Evolutionary conservation across 208 protist species (phyloP), one percentile per base, ranked within the genome.

Genomic region (Vickermania ingenoplastis): DNA sequence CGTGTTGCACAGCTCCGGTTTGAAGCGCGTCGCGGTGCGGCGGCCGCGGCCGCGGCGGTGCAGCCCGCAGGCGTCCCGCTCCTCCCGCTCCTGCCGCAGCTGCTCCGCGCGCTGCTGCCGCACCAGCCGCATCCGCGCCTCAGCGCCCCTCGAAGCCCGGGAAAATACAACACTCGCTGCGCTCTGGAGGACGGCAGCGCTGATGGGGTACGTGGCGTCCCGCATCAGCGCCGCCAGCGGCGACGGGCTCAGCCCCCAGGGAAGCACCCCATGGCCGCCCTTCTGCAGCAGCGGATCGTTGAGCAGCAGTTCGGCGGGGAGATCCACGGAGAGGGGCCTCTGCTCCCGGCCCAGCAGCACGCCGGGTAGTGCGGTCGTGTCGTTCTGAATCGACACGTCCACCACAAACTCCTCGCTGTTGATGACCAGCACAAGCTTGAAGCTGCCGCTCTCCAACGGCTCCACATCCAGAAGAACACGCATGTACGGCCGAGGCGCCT

Each of bases 321-420:
- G 53, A 7, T 57, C 21, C 22, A 89, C 74, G 51, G 49, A 67
- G 52, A 60, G 53, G 3, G 85, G 83, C 53, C 67, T 49, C 1
- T 69, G 65, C 49, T 89, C 81, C 3, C 83, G 65, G 29, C 69
- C 75, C 58, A 94, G 81, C 26, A 94, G 67, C n/a, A 91, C 73
- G 41, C 87, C 87, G 0, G 87, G 87, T 61, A 83, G 67, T 23
- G 24, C 51, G 4, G 53, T 26, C 25, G 14, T 50, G 25, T 75
- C 70, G 22, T 86, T 83, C 11, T 65, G 1, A 5, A 91, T 75
- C 41, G 76, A 63, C 53, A 91, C 55, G 26, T 69, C 41, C 58
- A 94, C 21, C 49, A 89, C 66, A 52, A 61, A 69, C 57, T 82
- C 77, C 2, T 61, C 50, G 3, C 68, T 65, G 3, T 61, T 80